Conservation (phyloP, 345 rosid genomes). For the Draba incana region DNA sequence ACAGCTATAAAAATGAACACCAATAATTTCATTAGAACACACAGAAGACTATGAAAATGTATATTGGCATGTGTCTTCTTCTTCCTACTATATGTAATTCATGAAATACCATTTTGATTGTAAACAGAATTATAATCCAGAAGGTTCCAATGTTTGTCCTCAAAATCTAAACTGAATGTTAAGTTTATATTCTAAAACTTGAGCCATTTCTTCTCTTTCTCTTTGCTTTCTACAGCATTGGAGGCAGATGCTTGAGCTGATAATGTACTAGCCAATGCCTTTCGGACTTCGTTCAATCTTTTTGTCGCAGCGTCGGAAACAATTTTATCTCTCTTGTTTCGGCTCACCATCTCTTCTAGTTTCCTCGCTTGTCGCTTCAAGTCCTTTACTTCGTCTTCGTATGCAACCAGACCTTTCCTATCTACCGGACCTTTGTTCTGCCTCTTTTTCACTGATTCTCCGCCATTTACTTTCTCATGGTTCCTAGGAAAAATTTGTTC, state of each 20-base stretch:
- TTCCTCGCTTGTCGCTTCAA: constrained; percentile 55
- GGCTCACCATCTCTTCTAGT: constrained; percentile 78
- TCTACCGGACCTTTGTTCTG: constrained; percentile 54
- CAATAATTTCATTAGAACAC: constrained; percentile 83
- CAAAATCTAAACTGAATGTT: background rate
- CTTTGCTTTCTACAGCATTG: constrained; percentile 64
- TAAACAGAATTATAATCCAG: constrained; percentile 25
- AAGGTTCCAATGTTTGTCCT: constrained; percentile 23
- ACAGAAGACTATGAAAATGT: constrained; percentile 65
- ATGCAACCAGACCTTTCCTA: constrained; percentile 70
- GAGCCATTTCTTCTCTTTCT: constrained; percentile 93
- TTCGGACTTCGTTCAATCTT: constrained; percentile 67
- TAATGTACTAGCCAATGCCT: constrained; percentile 66
- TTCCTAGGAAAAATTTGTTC: constrained; percentile 52
- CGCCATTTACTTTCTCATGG: constrained; percentile 43
- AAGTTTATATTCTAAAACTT: constrained; percentile 56
- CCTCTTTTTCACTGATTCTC: constrained; percentile 47
- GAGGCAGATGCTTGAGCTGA: constrained; percentile 78
- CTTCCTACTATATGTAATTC: constrained; percentile 21
- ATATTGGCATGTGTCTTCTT: constrained; percentile 12
- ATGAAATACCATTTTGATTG: constrained; percentile 20
- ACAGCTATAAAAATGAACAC: constrained; percentile 71
- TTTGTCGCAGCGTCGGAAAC: constrained; percentile 76
- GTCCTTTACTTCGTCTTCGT: constrained; percentile 75
- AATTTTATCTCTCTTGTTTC: constrained; percentile 80